Conservation (phyloP, 1,284 basidiomycete genomes). For the Moesziomyces sp. region DNA sequence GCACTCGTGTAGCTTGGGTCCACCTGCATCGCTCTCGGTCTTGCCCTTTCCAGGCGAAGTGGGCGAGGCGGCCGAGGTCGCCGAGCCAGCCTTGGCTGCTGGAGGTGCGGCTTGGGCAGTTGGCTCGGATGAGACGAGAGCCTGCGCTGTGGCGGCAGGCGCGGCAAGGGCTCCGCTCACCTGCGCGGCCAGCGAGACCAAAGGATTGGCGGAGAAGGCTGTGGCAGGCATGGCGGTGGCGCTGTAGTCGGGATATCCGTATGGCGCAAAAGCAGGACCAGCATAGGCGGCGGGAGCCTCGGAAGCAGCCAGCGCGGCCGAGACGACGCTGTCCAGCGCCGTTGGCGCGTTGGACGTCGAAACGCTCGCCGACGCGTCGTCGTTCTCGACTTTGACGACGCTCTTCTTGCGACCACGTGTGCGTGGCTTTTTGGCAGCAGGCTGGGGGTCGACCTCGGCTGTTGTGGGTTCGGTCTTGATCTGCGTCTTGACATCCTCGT, state of each 20-base stretch:
- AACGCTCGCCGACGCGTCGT: conserved; percentile 5
- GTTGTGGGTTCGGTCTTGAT: conserved; percentile 35
- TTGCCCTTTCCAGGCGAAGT: conserved; percentile 34
- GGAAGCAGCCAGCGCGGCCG: conserved; percentile 30
- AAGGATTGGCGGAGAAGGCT: conserved; percentile 40
- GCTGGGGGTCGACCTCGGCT: conserved; percentile 14
- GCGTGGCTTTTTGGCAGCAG: conserved; percentile 32
- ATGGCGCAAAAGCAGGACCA: conserved; percentile 32
- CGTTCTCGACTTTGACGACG: conserved; percentile 18
- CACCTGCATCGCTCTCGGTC: conserved; percentile 66
- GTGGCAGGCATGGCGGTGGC: conserved; percentile 31
- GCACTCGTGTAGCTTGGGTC: conserved; percentile 65
- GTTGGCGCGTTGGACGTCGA: conserved; percentile 10
- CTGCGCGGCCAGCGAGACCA: conserved; percentile 43
- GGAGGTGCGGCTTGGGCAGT: conserved; percentile 12
- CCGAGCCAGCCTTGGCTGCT: conserved; percentile 10
- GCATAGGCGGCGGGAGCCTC: conserved; percentile 21
- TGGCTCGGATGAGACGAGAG: conserved; percentile 8
- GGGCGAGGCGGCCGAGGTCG: conserved; percentile 28
- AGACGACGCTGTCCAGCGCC: conserved; percentile 25
- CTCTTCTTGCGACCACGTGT: conserved; percentile 43
- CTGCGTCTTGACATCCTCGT: conserved; percentile 20
- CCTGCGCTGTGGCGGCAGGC: conserved; percentile 9
- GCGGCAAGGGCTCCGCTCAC: conserved; percentile 29
- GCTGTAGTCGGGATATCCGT: conserved; percentile 46